phyloP scores from a whole-genome alignment of 805 yeast species.

The Ogataea nakhonphanomensis region DNA sequence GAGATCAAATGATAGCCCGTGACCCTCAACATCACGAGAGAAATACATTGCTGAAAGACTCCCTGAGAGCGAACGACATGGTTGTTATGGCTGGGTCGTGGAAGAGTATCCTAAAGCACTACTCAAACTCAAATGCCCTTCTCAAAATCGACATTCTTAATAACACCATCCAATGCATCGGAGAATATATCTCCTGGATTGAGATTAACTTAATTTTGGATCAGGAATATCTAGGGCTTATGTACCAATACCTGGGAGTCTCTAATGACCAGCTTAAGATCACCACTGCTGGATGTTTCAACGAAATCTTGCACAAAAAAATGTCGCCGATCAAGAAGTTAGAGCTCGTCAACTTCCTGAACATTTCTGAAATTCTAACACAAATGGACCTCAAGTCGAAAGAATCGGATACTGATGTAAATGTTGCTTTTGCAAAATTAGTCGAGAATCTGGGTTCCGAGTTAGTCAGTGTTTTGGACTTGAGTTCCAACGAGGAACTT shows the following conservation, averaged over 20 bases:
- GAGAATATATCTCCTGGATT: slow-evolving; percentile 91
- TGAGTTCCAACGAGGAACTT: slow-evolving; percentile 34
- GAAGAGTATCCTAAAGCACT: slow-evolving; percentile 52
- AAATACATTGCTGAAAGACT: slow-evolving; percentile 74
- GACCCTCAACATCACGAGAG: slow-evolving; percentile 59
- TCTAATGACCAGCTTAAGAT: slow-evolving; percentile 44
- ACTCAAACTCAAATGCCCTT: slow-evolving; percentile 26
- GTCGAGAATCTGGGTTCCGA: slow-evolving; percentile 74
- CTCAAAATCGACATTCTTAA: slow-evolving; percentile 47
- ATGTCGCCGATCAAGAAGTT: slow-evolving; percentile 56
- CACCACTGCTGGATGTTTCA: slow-evolving; percentile 53
- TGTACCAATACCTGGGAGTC: slow-evolving; percentile 52
- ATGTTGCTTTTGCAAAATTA: slow-evolving; percentile 70
- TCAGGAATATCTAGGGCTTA: slow-evolving; percentile 50
- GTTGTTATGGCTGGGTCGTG: slow-evolving; percentile 58
- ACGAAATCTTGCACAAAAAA: slow-evolving; percentile 54
- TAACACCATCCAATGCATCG: slow-evolving; percentile 62
- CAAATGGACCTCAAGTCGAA: slow-evolving; percentile 38
- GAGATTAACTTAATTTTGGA: slow-evolving; percentile 72
- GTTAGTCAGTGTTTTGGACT: slow-evolving; percentile 63
- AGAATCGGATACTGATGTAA: slow-evolving; percentile 58
- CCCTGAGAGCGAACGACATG: slow-evolving; percentile 77
- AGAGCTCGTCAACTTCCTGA: slow-evolving; percentile 64
- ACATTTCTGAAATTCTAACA: slow-evolving; percentile 54
- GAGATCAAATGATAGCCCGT: slow-evolving; percentile 81